phyloP scores from a whole-genome alignment of 2,329 filamentous ascomycete species.

The Tothia fuscella region DNA sequence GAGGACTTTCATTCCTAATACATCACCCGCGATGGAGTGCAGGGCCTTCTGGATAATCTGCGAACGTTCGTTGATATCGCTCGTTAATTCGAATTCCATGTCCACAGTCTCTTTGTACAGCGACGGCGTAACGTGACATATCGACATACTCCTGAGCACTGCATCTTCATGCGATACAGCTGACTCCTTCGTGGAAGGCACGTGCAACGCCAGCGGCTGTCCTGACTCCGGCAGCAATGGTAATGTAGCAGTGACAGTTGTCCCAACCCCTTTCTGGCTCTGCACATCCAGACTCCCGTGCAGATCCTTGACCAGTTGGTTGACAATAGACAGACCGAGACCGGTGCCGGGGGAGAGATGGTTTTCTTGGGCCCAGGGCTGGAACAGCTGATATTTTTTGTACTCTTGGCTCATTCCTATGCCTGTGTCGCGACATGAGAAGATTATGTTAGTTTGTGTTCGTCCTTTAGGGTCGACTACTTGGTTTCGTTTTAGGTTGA shows the following conservation, averaged over 20 bases:
- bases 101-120: background rate
- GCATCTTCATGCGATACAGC: background rate
- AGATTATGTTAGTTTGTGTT: background rate
- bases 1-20: slow-evolving; percentile 3
- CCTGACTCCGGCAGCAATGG: background rate
- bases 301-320: slow-evolving; percentile 7
- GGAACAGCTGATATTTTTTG: slow-evolving; percentile 10
- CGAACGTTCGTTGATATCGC: background rate
- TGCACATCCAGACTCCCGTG: slow-evolving; percentile 7
- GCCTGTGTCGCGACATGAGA: slow-evolving; percentile 10
- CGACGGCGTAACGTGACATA: background rate
- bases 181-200: background rate
- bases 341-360: slow-evolving; percentile 10
- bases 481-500: slow-evolving; percentile 3
- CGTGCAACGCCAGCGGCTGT: background rate
- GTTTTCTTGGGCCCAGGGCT: slow-evolving; percentile 11
- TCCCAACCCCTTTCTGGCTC: slow-evolving; percentile 7
- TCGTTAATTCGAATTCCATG: background rate
- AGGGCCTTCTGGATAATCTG: background rate
- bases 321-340: slow-evolving; percentile 9
- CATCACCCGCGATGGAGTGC: background rate
- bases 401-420: slow-evolving; percentile 11
- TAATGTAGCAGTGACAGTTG: background rate
- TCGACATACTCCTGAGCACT: background rate
- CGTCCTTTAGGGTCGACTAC: background rate